Evolutionary conservation across 2,329 filamentous ascomycete species (phyloP).

Genomic region (Akanthomyces dipterigenus): DNA sequence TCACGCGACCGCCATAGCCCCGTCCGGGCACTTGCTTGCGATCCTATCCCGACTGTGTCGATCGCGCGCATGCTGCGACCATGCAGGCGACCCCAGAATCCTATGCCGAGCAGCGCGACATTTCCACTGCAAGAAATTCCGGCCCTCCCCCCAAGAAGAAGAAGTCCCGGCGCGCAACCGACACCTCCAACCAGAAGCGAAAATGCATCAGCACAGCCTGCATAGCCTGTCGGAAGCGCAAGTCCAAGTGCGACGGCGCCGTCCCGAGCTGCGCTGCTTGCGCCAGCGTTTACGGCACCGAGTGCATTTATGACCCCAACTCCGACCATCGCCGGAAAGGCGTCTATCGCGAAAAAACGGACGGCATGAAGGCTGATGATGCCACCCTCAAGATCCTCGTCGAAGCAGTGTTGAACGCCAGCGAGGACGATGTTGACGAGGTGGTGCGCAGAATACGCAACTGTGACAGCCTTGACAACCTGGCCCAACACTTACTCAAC

Average conservation of each 20-base stretch:
- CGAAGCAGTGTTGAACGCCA: constrained; percentile 84
- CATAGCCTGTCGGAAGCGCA: constrained; percentile 70
- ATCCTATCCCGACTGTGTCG: neutral
- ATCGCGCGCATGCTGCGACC: constrained; percentile 7
- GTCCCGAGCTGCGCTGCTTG: constrained; percentile 92
- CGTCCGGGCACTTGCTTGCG: neutral
- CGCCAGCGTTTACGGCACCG: constrained; percentile 82
- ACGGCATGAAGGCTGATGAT: constrained; percentile 78
- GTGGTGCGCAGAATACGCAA: constrained; percentile 83
- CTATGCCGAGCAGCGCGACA: neutral
- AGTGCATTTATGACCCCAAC: constrained; percentile 92
- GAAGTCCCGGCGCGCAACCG: constrained; percentile 43
- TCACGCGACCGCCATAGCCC: neutral
- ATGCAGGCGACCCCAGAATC: constrained; percentile 4
- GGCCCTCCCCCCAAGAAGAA: constrained; percentile 32
- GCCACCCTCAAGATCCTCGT: constrained; percentile 89
- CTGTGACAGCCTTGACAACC: constrained; percentile 60
- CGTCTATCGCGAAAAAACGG: constrained; percentile 90
- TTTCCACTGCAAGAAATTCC: neutral
- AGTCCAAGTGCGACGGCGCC: constrained; percentile 88
- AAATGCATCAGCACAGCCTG: constrained; percentile 81
- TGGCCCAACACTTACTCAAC: constrained; percentile 48
- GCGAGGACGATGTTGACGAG: constrained; percentile 75
- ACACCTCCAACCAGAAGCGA: constrained; percentile 53
- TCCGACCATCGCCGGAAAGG: constrained; percentile 95